Evolutionary conservation across 2,329 filamentous ascomycete species (phyloP).

Genomic region (Clarireedia paspali): DNA sequence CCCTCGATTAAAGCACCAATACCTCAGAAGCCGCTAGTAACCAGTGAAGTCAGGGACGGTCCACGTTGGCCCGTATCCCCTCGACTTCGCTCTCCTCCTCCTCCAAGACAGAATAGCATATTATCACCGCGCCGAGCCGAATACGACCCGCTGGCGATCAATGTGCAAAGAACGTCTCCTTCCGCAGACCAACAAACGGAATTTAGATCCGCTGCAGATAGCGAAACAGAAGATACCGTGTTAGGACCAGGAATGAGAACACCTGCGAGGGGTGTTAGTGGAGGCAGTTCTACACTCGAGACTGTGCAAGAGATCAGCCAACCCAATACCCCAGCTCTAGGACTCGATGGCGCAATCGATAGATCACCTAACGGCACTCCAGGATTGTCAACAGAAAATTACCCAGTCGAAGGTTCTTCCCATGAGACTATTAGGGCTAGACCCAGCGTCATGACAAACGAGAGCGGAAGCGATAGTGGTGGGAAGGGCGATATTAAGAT

Average conservation of each 20-base stretch:
- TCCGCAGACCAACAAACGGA: slow-evolving; percentile 34
- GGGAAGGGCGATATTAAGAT: slow-evolving; percentile 41
- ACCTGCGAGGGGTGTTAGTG: slow-evolving; percentile 51
- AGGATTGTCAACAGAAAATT: slow-evolving; percentile 36
- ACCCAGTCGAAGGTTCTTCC: slow-evolving; percentile 23
- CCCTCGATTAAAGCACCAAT: slow-evolving; percentile 51
- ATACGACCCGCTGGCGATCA: slow-evolving; percentile 44
- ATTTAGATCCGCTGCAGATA: slow-evolving; percentile 17
- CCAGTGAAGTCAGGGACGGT: slow-evolving; percentile 43
- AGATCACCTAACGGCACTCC: slow-evolving; percentile 39
- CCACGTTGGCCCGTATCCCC: slow-evolving; percentile 73
- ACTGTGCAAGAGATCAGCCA: slow-evolving; percentile 89
- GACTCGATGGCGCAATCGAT: slow-evolving; percentile 41
- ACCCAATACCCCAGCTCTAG: slow-evolving; percentile 56
- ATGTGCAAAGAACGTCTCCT: slow-evolving; percentile 39
- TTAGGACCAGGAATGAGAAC: slow-evolving; percentile 45
- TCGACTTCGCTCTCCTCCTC: slow-evolving; percentile 69
- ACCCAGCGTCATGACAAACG: slow-evolving; percentile 37
- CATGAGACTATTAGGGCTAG: slow-evolving; percentile 38
- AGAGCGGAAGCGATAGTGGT: slow-evolving; percentile 61
- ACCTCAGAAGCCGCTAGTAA: slow-evolving; percentile 52
- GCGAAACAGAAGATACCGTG: slow-evolving; percentile 24
- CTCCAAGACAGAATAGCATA: slow-evolving; percentile 41
- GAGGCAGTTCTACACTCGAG: slow-evolving; percentile 60
- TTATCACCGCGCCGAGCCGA: slow-evolving; percentile 41